Percentiles rank a stretch among this genome's conserved stretches.
Conservation (phyloP, 2,329 filamentous ascomycete species). For the Alternaria sp. region DNA sequence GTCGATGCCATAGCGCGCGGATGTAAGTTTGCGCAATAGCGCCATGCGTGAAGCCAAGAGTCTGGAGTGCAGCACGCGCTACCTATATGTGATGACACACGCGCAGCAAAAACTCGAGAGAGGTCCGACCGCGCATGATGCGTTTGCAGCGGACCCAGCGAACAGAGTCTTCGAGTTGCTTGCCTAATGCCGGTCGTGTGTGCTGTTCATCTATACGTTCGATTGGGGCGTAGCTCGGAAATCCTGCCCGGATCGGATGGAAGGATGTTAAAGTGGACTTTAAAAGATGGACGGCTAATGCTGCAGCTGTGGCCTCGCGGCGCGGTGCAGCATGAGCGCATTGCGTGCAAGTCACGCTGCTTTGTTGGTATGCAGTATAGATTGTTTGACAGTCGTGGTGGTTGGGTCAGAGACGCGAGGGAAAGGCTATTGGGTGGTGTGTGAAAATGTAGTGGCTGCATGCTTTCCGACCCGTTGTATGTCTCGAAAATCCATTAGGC, state of each 20-base stretch:
- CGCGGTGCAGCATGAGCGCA: conserved; percentile 7
- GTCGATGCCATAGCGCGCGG: not conserved
- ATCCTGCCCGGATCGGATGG: conserved; percentile 10
- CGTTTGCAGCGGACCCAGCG: not conserved
- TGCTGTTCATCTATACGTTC: not conserved
- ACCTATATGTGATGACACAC: not conserved
- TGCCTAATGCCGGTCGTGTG: not conserved
- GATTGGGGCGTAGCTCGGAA: conserved; percentile 10
- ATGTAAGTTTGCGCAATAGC: conserved; percentile 4
- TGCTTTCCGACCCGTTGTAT: conserved; percentile 3
- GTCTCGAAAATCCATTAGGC: not conserved
- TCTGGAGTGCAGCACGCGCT: not conserved
- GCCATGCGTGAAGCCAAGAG: not conserved
- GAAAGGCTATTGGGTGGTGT: not conserved
- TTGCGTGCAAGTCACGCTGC: conserved; percentile 10
- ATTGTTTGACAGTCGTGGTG: conserved; percentile 3
- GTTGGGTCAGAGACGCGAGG: not conserved
- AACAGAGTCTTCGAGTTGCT: not conserved
- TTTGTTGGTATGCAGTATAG: conserved; percentile 6
- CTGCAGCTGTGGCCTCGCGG: not conserved
- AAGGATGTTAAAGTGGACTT: conserved; percentile 4
- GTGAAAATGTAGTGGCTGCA: conserved; percentile 6
- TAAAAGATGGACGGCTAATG: conserved; percentile 11
- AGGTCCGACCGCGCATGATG: conserved; percentile 4
- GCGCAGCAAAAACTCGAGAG: not conserved